These are phyloP conservation scores for Ophiobolus disseminans DNA, from an alignment of 2,329 filamentous ascomycete species.

Conservation along the genomic window DNA sequence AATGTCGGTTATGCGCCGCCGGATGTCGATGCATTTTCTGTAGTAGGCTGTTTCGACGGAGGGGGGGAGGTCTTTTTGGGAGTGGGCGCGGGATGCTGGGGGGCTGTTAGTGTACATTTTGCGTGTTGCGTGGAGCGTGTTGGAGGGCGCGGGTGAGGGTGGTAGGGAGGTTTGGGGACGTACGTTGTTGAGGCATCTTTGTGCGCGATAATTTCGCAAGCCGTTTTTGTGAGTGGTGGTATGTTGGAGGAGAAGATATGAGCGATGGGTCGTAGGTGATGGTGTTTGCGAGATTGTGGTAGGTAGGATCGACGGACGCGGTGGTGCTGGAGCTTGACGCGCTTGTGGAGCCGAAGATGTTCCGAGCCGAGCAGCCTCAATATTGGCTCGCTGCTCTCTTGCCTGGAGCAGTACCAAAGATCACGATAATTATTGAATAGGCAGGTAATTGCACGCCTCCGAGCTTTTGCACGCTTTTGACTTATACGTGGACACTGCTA, in stretches of 20 bases:
- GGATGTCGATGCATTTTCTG: conserved; percentile 93
- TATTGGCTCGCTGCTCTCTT: too few species aligned
- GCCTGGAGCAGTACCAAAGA: too few species aligned
- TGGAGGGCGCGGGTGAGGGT: not conserved
- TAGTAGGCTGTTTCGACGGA: conserved; percentile 96
- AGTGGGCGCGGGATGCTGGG: conserved; percentile 37
- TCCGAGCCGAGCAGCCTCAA: conserved; percentile 5
- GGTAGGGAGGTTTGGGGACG: conserved; percentile 1
- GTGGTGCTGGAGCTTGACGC: conserved; percentile 20
- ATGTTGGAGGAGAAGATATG: not conserved
- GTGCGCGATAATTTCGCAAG: too few species aligned
- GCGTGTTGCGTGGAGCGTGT: too few species aligned
- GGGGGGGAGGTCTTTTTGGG: conserved; percentile 67
- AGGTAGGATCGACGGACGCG: conserved; percentile 12
- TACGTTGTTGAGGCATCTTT: conserved; percentile 34
- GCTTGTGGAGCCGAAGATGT: conserved; percentile 20
- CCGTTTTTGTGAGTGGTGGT: not conserved
- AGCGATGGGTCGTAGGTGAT: not conserved
- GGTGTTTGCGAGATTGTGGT: not conserved
- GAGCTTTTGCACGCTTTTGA: too few species aligned
- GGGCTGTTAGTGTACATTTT: conserved; percentile 8
- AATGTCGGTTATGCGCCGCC: conserved; percentile 88
- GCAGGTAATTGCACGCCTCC: too few species aligned
- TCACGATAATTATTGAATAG: too few species aligned
- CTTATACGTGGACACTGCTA: too few species aligned